phyloP scores from a whole-genome alignment of 163 green algal genomes.

The Scenedesmus sp. region DNA sequence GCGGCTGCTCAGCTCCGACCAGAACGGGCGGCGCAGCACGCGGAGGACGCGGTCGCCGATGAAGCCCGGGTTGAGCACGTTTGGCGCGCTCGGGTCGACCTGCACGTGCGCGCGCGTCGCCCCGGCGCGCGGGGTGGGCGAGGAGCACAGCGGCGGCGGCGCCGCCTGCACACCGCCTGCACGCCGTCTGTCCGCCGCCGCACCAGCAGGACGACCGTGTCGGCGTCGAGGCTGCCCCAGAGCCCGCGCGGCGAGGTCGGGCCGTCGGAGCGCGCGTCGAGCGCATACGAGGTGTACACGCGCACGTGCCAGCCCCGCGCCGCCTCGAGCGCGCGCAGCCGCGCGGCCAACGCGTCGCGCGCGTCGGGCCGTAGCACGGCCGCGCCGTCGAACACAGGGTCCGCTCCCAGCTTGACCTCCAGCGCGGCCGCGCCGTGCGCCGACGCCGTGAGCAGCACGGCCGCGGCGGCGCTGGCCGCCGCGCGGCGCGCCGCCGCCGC shows the following conservation, averaged over 20 bases:
- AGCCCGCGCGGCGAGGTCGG: slow-evolving; percentile 14
- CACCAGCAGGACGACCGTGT: slow-evolving; percentile 32
- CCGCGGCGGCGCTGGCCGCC: no score
- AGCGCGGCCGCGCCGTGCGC: no score
- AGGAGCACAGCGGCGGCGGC: not conserved
- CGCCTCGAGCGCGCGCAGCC: slow-evolving; percentile 6
- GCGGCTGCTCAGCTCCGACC: slow-evolving; percentile 26
- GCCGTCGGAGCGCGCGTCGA: not conserved
- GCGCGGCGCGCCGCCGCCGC: no score
- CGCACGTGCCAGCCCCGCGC: slow-evolving; percentile 42
- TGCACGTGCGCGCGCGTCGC: slow-evolving; percentile 5
- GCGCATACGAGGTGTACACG: slow-evolving; percentile 38
- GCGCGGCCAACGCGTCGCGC: not conserved
- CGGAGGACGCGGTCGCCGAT: slow-evolving; percentile 38
- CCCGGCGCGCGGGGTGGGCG: no score
- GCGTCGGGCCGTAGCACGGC: not conserved
- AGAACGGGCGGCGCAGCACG: slow-evolving; percentile 42
- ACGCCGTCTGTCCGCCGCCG: not conserved
- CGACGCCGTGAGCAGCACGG: no score
- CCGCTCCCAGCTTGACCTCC: slow-evolving; percentile 18
- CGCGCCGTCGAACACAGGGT: slow-evolving; percentile 40
- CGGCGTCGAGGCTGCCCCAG: slow-evolving; percentile 31
- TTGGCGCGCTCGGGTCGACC: slow-evolving; percentile 45
- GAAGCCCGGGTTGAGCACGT: slow-evolving; percentile 37
- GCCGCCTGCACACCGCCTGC: no score